phyloP scores from a whole-genome alignment of 2,329 filamentous ascomycete species.

The Pseudophaeomoniella oleicola region DNA sequence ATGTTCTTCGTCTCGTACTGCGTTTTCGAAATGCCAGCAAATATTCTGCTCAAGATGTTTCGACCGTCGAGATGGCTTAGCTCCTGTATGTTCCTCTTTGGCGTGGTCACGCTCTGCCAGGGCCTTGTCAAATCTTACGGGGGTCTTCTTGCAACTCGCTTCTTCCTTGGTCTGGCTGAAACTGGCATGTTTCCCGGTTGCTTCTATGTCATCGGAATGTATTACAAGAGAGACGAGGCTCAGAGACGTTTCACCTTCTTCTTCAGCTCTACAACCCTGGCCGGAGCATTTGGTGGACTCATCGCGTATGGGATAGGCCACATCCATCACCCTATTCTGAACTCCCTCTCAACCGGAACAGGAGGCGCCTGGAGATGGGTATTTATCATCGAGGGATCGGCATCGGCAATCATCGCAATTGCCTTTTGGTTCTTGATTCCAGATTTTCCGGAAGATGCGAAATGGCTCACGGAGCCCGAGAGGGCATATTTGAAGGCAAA shows the following conservation, averaged over 20 bases:
- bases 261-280: slow-evolving; percentile 57
- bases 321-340: slow-evolving; percentile 23
- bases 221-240: slow-evolving; percentile 76
- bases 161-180: slow-evolving; percentile 71
- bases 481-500: slow-evolving; percentile 50
- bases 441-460: slow-evolving; percentile 59
- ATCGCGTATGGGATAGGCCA: slow-evolving; percentile 45
- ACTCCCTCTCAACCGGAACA: slow-evolving; percentile 28
- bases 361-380: slow-evolving; percentile 37
- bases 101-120: slow-evolving; percentile 59
- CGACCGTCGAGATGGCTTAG: slow-evolving; percentile 33
- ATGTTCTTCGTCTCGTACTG: slow-evolving; percentile 58
- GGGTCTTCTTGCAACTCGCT: slow-evolving; percentile 64
- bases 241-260: slow-evolving; percentile 91
- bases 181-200: slow-evolving; percentile 41
- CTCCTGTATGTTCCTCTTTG: slow-evolving; percentile 73
- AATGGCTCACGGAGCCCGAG: slow-evolving; percentile 60
- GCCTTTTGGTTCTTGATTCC: slow-evolving; percentile 55
- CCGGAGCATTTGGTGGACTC: slow-evolving; percentile 48
- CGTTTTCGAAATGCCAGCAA: slow-evolving; percentile 53
- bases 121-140: slow-evolving; percentile 54
- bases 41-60: slow-evolving; percentile 55
- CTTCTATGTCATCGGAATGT: slow-evolving; percentile 35
- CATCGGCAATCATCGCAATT: slow-evolving; percentile 46
- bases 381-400: slow-evolving; percentile 47